phyloP scores from a whole-genome alignment of 2,329 filamentous ascomycete genomes.

The Cercospora sp. region DNA sequence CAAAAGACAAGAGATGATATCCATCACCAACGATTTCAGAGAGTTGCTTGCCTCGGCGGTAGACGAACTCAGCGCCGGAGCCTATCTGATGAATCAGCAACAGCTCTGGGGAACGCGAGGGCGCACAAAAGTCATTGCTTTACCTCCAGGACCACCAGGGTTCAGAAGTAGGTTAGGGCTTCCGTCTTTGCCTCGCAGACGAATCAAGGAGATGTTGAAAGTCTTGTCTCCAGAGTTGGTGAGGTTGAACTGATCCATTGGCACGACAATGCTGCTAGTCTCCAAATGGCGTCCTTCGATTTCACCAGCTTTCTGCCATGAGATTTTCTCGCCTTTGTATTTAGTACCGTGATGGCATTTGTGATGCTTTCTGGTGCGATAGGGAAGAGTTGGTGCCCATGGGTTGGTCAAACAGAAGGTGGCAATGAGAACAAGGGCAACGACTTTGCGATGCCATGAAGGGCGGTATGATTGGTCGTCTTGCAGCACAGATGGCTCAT shows the following conservation, averaged over 20 bases:
- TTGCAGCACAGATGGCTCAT: not conserved
- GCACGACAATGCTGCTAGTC: slow-evolving; percentile 25
- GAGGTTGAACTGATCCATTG: slow-evolving; percentile 30
- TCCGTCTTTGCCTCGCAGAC: slow-evolving; percentile 23
- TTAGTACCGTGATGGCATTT: not conserved
- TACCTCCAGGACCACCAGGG: slow-evolving; percentile 19
- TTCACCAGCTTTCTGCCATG: slow-evolving; percentile 27
- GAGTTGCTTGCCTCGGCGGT: slow-evolving; percentile 27
- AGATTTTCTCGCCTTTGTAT: slow-evolving; percentile 28
- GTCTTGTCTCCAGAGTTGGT: slow-evolving; percentile 28
- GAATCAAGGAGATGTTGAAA: slow-evolving; percentile 27
- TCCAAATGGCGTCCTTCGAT: slow-evolving; percentile 25
- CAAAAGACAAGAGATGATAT: slow-evolving; percentile 29
- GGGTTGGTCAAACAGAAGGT: slow-evolving; percentile 2
- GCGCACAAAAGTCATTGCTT: not conserved
- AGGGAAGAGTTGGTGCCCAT: slow-evolving; percentile 1
- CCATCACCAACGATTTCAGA: slow-evolving; percentile 29
- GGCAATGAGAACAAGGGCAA: not conserved
- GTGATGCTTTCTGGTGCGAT: not conserved
- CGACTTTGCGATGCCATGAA: slow-evolving; percentile 1
- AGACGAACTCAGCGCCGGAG: slow-evolving; percentile 29
- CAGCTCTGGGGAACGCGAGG: not conserved
- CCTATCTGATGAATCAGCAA: slow-evolving; percentile 11
- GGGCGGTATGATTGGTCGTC: not conserved
- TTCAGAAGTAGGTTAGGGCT: slow-evolving; percentile 25